phyloP scores from a whole-genome alignment of 805 yeast genomes.

The Candida ovalis region DNA sequence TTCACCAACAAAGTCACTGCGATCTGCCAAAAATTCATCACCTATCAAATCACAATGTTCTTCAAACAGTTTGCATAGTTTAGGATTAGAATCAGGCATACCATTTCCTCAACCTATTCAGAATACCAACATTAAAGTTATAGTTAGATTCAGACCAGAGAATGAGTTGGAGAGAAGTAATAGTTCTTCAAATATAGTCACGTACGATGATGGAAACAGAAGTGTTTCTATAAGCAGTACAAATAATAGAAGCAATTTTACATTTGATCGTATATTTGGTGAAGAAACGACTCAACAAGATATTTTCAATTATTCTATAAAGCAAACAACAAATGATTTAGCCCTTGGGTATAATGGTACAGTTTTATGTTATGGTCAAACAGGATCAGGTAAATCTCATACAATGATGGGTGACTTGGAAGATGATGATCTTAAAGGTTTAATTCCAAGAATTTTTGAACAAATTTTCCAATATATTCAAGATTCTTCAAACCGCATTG shows the following conservation, averaged over 20 bases:
- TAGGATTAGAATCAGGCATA: neutral
- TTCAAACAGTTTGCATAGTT: neutral
- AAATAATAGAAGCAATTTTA: slow-evolving; percentile 33
- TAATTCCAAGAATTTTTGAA: slow-evolving; percentile 69
- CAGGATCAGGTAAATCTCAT: slow-evolving; percentile 80
- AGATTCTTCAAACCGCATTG: slow-evolving; percentile 46
- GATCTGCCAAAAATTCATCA: slow-evolving; percentile 9
- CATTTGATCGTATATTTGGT: slow-evolving; percentile 65
- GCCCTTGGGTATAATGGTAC: slow-evolving; percentile 53
- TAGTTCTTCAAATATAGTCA: slow-evolving; percentile 10
- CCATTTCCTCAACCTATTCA: slow-evolving; percentile 9
- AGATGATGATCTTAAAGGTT: slow-evolving; percentile 45
- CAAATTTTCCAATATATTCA: slow-evolving; percentile 56
- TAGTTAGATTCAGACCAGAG: slow-evolving; percentile 69
- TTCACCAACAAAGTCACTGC: slow-evolving; percentile 1
- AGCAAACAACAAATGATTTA: slow-evolving; percentile 63
- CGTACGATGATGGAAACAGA: slow-evolving; percentile 10
- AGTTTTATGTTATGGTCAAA: slow-evolving; percentile 66
- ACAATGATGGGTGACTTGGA: slow-evolving; percentile 66
- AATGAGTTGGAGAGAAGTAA: slow-evolving; percentile 21
- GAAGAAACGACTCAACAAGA: slow-evolving; percentile 49
- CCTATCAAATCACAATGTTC: slow-evolving; percentile 9
- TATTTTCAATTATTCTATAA: slow-evolving; percentile 55
- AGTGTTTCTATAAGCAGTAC: slow-evolving; percentile 12
- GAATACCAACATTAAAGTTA: slow-evolving; percentile 51